Evolutionary conservation across 1,139 yeast genomes (phyloP).

Genomic region (Magnusiomyces tetraspermus): DNA sequence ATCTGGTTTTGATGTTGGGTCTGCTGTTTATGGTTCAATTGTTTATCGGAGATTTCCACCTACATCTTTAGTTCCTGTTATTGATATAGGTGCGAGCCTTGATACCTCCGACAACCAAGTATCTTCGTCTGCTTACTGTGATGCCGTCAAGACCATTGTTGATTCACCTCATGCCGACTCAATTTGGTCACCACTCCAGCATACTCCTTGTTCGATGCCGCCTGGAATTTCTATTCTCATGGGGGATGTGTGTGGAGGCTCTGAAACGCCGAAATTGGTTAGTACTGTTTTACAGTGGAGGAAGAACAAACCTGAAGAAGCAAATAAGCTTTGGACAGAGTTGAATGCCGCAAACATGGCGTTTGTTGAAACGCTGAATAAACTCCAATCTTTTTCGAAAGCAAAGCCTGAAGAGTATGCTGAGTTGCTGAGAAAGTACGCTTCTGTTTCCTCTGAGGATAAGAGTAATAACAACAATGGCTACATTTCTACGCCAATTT

Average conservation of each 20-base stretch:
- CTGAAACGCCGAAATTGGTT: slow-evolving; percentile 88
- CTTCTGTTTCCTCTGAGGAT: slow-evolving; percentile 5
- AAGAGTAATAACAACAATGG: no score
- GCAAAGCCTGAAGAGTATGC: slow-evolving; percentile 15
- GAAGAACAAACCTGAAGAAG: slow-evolving; percentile 40
- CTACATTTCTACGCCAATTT: slow-evolving; percentile 19
- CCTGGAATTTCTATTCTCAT: slow-evolving; percentile 56
- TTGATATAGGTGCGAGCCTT: slow-evolving; percentile 1
- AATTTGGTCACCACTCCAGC: slow-evolving; percentile 39
- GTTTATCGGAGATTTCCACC: slow-evolving; percentile 59
- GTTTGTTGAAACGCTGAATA: slow-evolving; percentile 43
- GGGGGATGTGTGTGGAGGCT: slow-evolving; percentile 92
- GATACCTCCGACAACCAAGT: slow-evolving; percentile 2
- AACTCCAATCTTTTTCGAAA: slow-evolving; percentile 32
- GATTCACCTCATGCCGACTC: slow-evolving; percentile 38
- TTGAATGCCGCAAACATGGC: slow-evolving; percentile 51
- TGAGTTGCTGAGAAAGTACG: slow-evolving; percentile 8
- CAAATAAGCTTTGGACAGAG: slow-evolving; percentile 43
- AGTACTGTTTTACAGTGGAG: slow-evolving; percentile 68
- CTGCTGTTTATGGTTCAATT: slow-evolving; percentile 88
- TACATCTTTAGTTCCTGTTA: slow-evolving; percentile 3
- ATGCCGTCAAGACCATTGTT: slow-evolving; percentile 35
- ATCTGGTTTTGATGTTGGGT: slow-evolving; percentile 93
- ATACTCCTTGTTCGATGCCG: slow-evolving; percentile 54
- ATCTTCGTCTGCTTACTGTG: slow-evolving; percentile 19